phyloP scores from a whole-genome alignment of 1,284 basidiomycete species.

The Leccinum cinnamomeum region DNA sequence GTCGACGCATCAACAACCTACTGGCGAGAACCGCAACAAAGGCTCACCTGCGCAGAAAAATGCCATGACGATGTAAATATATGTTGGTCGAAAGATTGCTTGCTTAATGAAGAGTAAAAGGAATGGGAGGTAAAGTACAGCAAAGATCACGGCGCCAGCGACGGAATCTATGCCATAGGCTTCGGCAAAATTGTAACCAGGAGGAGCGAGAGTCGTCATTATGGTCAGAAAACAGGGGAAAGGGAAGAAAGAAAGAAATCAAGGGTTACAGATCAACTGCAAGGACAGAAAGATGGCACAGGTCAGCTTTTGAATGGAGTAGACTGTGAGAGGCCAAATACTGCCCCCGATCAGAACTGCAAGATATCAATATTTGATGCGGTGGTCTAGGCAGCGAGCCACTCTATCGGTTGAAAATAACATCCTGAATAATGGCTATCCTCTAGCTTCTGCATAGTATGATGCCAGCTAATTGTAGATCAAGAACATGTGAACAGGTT shows the following conservation, averaged over 20 bases:
- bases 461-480: neutral
- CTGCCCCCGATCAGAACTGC: slow-evolving; percentile 5
- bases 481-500: neutral
- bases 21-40: neutral
- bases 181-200: slow-evolving; percentile 40
- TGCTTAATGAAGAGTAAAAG: slow-evolving; percentile 38
- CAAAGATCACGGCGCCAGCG: slow-evolving; percentile 47
- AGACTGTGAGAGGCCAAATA: slow-evolving; percentile 8
- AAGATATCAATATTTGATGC: slow-evolving; percentile 4
- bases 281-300: neutral
- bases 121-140: slow-evolving; percentile 44
- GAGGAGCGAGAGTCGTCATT: slow-evolving; percentile 23
- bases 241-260: neutral
- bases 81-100: slow-evolving; percentile 40
- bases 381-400: neutral
- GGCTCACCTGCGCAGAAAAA: slow-evolving; percentile 49
- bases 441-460: neutral
- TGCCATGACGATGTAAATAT: slow-evolving; percentile 42
- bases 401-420: neutral
- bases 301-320: slow-evolving; percentile 19
- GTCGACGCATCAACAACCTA: neutral
- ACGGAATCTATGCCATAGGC: slow-evolving; percentile 43
- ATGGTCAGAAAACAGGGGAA: neutral
- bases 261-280: slow-evolving; percentile 23
- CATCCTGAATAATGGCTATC: neutral